phyloP scores from a whole-genome alignment of 2,329 filamentous ascomycete species.

The Pseudodiploospora longispora region DNA sequence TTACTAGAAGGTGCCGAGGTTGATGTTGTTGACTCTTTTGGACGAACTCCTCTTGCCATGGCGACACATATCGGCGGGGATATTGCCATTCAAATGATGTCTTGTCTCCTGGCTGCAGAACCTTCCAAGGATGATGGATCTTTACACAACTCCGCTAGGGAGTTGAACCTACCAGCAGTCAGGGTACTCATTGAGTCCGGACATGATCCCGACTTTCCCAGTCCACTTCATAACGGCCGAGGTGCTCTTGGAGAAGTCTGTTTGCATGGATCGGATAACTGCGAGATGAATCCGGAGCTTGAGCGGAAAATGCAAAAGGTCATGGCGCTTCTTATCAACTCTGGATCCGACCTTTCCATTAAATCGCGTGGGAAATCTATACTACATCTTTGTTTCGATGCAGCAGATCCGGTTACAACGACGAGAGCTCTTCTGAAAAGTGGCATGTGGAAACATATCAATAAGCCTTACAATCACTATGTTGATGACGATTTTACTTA shows the following conservation, averaged over 20 bases:
- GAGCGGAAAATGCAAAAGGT: constrained; percentile 50
- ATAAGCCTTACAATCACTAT: constrained; percentile 50
- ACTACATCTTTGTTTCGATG: constrained; percentile 53
- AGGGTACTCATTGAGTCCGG: constrained; percentile 48
- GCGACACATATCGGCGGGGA: constrained; percentile 49
- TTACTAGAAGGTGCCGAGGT: constrained; percentile 52
- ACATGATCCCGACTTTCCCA: constrained; percentile 59
- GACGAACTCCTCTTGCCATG: constrained; percentile 52
- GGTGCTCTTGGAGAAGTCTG: constrained; percentile 58
- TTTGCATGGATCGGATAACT: constrained; percentile 41
- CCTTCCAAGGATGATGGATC: constrained; percentile 57
- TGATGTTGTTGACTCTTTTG: constrained; percentile 47
- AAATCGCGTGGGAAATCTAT: constrained; percentile 50
- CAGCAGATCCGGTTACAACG: constrained; percentile 44
- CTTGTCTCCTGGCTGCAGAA: constrained; percentile 45
- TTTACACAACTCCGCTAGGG: constrained; percentile 55
- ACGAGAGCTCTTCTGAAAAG: constrained; percentile 52
- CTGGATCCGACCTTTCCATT: constrained; percentile 48
- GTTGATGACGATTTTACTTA: constrained; percentile 47
- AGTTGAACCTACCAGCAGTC: constrained; percentile 49
- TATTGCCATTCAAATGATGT: constrained; percentile 44
- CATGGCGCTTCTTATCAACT: constrained; percentile 47
- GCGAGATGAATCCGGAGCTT: constrained; percentile 34
- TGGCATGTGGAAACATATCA: constrained; percentile 57
- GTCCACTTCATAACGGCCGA: constrained; percentile 51